Base-by-base conservation (phyloP, 805 yeast species). In the Priceomyces fermenticarens region DNA sequence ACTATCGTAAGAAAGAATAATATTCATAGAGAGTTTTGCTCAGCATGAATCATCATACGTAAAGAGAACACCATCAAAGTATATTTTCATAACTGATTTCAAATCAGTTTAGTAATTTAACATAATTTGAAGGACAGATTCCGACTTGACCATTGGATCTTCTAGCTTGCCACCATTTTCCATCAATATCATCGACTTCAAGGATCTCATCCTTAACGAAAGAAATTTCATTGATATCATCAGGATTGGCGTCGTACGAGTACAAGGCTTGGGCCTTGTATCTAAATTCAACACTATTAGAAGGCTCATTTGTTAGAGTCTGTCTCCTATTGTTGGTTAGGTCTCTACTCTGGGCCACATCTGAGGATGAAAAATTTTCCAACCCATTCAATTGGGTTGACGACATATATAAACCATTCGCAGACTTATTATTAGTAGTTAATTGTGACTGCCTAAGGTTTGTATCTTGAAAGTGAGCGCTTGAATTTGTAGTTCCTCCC, bases 111-210 rank as follows among this genome's bases (percentile, higher is more conserved):
- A 84, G 67, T 45, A 89, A 70, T 62, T 87, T 87, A 36, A 91
- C 90, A 58, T 91, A 91, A 63, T 91, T 93, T 54, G 95, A 84
- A 38, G 99, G 98, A 63, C 96, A 89, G 54, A 91, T 91, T 51
- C 98, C 99, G 33, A 88, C 85, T 60, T 89, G 93, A 27, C 99
- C 99, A 51, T 80, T 85, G 7, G 84, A 74, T 56, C 90, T 79
- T 61, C 85, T 80, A 31, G 96, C 97, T 66, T 89, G 96, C 98
- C 98, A 91, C 99, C 99, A 91, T 66, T 95, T 83, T 35, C 97
- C 97, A 49, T 86, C 86, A 42, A 88, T 88, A 57, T 91, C 97
- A 51, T 88, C 88, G 27, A 91, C 95, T 54, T 83, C 88, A 61
- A 91, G 75, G n/a, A 88, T 69, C 62, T 91, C 98, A 41, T 93